These are phyloP conservation scores for Penicillium decumbens DNA, from an alignment of 2,329 filamentous ascomycete species.

Conservation along the genomic window DNA sequence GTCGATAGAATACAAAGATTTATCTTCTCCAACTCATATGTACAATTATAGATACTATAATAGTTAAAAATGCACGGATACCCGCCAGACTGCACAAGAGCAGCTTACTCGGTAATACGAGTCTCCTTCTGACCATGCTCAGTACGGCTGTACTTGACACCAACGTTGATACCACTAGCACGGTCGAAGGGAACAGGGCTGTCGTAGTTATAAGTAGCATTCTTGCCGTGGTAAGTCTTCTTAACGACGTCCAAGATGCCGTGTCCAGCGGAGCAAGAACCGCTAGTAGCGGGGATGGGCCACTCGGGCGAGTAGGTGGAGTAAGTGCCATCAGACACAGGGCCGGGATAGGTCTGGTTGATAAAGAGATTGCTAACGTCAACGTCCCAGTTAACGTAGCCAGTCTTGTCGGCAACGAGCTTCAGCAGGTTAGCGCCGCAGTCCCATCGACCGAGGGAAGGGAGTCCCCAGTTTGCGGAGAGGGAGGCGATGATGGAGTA, in stretches of 20 bases:
- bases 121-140: constrained; percentile 14
- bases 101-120: constrained; percentile 10
- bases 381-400: constrained; percentile 48
- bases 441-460: constrained; percentile 67
- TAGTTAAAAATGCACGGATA: too few species aligned
- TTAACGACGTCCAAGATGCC: constrained; percentile 35
- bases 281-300: constrained; percentile 28
- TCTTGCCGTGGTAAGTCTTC: constrained; percentile 26
- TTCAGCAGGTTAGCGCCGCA: constrained; percentile 67
- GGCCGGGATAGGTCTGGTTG: constrained; percentile 54
- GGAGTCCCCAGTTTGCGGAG: constrained; percentile 64
- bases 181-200: constrained; percentile 33
- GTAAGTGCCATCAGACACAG: constrained; percentile 26
- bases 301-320: constrained; percentile 29
- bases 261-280: constrained; percentile 33
- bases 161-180: constrained; percentile 24
- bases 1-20: not conserved
- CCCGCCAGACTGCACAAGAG: too few species aligned
- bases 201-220: constrained; percentile 34
- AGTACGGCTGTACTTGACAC: constrained; percentile 21
- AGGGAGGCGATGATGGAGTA: constrained; percentile 66
- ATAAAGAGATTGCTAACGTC: constrained; percentile 43
- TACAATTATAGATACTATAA: too few species aligned
- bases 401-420: constrained; percentile 57
- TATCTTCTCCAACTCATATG: too few species aligned